phyloP scores from a whole-genome alignment of 371 early-diverging fungal species.

The Mucor saturninus region DNA sequence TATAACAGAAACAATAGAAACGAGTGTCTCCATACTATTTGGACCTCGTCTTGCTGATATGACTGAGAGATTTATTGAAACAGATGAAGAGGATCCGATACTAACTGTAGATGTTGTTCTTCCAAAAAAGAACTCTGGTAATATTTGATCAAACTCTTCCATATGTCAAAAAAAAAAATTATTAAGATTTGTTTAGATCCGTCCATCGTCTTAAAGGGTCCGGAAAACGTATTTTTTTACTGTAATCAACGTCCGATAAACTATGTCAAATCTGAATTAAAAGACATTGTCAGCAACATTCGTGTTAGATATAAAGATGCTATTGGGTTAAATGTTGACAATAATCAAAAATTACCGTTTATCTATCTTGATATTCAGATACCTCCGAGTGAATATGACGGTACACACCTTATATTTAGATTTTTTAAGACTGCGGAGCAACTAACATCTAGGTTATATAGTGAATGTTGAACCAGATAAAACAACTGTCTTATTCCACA shows the following conservation, averaged over 20 bases:
- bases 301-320: constrained; percentile 28
- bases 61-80: constrained; percentile 22
- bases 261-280: constrained; percentile 42
- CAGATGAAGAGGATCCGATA: constrained; percentile 8
- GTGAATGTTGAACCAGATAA: constrained; percentile 55
- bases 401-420: constrained; percentile 16
- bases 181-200: constrained; percentile 36
- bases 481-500: constrained; percentile 38
- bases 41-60: constrained; percentile 27
- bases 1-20: constrained; percentile 17
- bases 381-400: constrained; percentile 40
- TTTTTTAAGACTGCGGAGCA: background rate
- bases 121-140: constrained; percentile 40
- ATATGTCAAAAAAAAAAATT: no score
- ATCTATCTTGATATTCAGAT: constrained; percentile 40
- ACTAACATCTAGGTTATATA: constrained; percentile 3
- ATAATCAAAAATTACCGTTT: constrained; percentile 37
- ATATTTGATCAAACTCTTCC: background rate
- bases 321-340: constrained; percentile 12
- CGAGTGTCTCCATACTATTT: constrained; percentile 26
- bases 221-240: constrained; percentile 42
- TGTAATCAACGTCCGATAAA: constrained; percentile 48
- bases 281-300: constrained; percentile 32
- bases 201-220: constrained; percentile 30
- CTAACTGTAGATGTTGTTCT: constrained; percentile 32